Percentiles rank a stretch among this genome's conserved stretches.
phyloP scores from a whole-genome alignment of 805 yeast species.

The Debaryomyces castellii region DNA sequence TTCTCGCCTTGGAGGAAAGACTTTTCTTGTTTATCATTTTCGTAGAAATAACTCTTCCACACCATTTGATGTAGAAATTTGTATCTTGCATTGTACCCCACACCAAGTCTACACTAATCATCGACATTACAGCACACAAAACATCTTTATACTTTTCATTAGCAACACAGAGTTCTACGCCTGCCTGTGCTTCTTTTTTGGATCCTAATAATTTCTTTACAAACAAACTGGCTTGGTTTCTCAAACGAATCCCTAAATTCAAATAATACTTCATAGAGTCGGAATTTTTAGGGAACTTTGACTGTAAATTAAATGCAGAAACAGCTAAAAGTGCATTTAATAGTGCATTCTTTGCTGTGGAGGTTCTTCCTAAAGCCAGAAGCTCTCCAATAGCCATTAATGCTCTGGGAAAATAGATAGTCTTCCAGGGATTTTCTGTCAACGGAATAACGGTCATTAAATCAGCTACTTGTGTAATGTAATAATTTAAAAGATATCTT shows the following conservation, averaged over 20 bases:
- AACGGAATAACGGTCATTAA: conserved; percentile 69
- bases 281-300: conserved; percentile 67
- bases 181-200: conserved; percentile 25
- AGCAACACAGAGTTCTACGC: conserved; percentile 48
- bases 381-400: conserved; percentile 79
- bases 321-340: conserved; percentile 79
- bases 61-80: conserved; percentile 68
- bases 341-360: conserved; percentile 74
- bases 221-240: conserved; percentile 72
- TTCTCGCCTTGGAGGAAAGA: conserved; percentile 71
- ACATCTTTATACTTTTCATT: conserved; percentile 78
- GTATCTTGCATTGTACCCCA: conserved; percentile 92
- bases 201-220: conserved; percentile 53
- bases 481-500: conserved; percentile 68
- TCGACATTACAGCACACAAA: conserved; percentile 75
- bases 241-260: conserved; percentile 68
- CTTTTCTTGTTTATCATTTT: conserved; percentile 65
- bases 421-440: conserved; percentile 84
- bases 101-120: conserved; percentile 85
- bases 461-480: conserved; percentile 75
- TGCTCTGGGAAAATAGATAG: conserved; percentile 83
- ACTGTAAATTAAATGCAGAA: conserved; percentile 75
- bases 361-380: conserved; percentile 68
- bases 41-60: conserved; percentile 70
- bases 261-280: conserved; percentile 66